Percentiles rank a stretch among this genome's conserved stretches.
phyloP scores from a whole-genome alignment of 2,329 filamentous ascomycete genomes.

The Ophiosphaerella narmari region DNA sequence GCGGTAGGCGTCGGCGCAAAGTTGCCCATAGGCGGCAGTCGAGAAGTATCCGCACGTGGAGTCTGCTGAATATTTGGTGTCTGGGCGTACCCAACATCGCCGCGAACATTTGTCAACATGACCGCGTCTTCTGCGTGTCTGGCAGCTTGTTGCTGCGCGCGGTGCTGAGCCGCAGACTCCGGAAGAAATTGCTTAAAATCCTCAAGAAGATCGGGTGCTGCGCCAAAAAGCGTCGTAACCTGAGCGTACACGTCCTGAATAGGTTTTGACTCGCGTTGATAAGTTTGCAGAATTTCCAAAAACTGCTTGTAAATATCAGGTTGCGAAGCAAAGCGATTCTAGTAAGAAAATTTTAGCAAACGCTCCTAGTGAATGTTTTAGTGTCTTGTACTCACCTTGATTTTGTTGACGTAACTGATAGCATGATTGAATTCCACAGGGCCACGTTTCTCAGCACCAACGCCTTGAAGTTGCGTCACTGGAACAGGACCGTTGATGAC shows the following conservation, averaged over 20 bases:
- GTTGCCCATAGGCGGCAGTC: conserved; percentile 89
- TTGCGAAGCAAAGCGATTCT: conserved; percentile 96
- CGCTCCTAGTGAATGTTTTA: background rate
- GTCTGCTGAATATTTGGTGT: conserved; percentile 54
- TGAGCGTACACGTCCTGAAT: conserved; percentile 98
- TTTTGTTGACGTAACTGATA: conserved; percentile 99
- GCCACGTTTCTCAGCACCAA: conserved; percentile 74
- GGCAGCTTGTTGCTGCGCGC: conserved; percentile 62
- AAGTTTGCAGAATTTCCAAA: conserved; percentile 95
- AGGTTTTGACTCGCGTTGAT: conserved; percentile 95
- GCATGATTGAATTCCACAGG: conserved; percentile 99
- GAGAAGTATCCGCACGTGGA: conserved; percentile 50
- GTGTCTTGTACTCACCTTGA: conserved; percentile 72
- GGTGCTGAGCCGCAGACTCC: conserved; percentile 73
- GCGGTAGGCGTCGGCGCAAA: conserved; percentile 85
- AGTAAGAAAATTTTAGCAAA: conserved; percentile 13
- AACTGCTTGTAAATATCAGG: conserved; percentile 99
- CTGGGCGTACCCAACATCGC: conserved; percentile 54
- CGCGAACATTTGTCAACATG: conserved; percentile 67
- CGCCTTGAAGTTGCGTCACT: conserved; percentile 61
- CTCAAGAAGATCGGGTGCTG: conserved; percentile 90
- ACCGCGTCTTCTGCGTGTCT: conserved; percentile 71
- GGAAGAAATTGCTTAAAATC: conserved; percentile 99
- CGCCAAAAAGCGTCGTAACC: conserved; percentile 91
- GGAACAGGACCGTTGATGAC: conserved; percentile 64